Evolutionary conservation across 495 filamentous ascomycete species (phyloP), one percentile per base, ranked within the genome.

Genomic region (Daldinia grandis): DNA sequence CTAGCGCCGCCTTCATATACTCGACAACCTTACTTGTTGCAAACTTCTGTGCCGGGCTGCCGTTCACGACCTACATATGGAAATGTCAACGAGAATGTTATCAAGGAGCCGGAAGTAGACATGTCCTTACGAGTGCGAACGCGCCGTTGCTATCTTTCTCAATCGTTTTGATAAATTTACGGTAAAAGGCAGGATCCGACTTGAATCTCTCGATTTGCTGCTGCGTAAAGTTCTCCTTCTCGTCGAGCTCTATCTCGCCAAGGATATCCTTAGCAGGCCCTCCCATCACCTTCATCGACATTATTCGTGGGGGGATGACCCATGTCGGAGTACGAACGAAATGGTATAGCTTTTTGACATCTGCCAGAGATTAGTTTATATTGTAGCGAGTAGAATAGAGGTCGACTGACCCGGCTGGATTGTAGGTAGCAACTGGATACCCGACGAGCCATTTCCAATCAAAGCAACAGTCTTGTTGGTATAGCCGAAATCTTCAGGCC

Each of bases 261-360:
- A 79, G 64, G 21, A 79, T 68, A 14, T 61, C 42, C 42, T 73
- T 47, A 68, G 58, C 73, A 37, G 57, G 78, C 62, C 68, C 76
- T 4, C 80, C 78, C 81, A 83, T 79, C 27, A 74, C 63, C 60
- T 79, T 80, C 80, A 84, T 82, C 0, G 78, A 74, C 60, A 80
- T 59, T 58, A 82, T 78, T 55, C 82, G 71, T 5, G 88, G 85
- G 33, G 87, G 86, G 5, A 86, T 81, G n/a, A 92, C 61, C 90
- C 90, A 93, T 28, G 89, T 91, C 3, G 87, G 86, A 37, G 86
- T 88, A 21, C 90, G 86, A 42, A 89, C 83, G 54, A 80, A 74
- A 58, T 80, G 79, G 69, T 78, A 80, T 24, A 85, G 59, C 68
- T 84, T 83, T 51, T 84, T 81, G 27, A 80, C 79, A 40, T 74